Conservation (phyloP, 768 basidiomycete species). For the Sistotremastrum suecicum region DNA sequence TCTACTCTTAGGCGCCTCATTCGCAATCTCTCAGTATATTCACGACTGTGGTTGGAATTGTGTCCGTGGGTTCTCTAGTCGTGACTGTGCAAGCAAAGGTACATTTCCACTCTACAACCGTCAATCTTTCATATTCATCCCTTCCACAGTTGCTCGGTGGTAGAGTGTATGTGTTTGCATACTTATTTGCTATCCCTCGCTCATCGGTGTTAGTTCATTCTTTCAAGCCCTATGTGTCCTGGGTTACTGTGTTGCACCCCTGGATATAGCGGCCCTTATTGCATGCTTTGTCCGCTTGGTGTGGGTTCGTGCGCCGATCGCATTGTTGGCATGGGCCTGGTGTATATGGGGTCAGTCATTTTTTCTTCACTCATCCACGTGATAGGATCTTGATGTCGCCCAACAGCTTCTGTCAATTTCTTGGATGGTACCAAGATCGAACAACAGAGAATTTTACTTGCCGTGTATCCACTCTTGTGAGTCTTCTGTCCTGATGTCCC, state of each 20-base stretch:
- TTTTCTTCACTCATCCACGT: neutral
- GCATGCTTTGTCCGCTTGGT: slow-evolving; percentile 75
- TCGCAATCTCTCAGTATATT: slow-evolving; percentile 80
- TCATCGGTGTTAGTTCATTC: slow-evolving; percentile 47
- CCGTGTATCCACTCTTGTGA: slow-evolving; percentile 91
- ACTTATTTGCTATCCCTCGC: neutral
- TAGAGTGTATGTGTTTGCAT: slow-evolving; percentile 44
- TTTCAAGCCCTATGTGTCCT: slow-evolving; percentile 93
- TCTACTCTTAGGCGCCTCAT: slow-evolving; percentile 52
- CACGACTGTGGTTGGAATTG: slow-evolving; percentile 86
- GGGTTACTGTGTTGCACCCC: slow-evolving; percentile 90
- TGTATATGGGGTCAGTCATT: slow-evolving; percentile 81
- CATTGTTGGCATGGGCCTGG: slow-evolving; percentile 86
- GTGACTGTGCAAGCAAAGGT: slow-evolving; percentile 97
- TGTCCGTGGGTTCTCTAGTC: slow-evolving; percentile 77
- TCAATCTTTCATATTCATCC: slow-evolving; percentile 1
- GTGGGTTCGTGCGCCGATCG: slow-evolving; percentile 77
- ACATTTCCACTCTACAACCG: slow-evolving; percentile 5
- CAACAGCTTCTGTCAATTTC: slow-evolving; percentile 81
- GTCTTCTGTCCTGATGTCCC: slow-evolving; percentile 15
- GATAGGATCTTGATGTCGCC: neutral
- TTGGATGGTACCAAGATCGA: slow-evolving; percentile 91
- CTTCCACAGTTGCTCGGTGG: slow-evolving; percentile 54
- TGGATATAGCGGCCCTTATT: slow-evolving; percentile 81
- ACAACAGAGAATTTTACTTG: slow-evolving; percentile 76